Percentiles rank a stretch among this genome's conserved stretches.
phyloP scores from a whole-genome alignment of 2,329 filamentous ascomycete species.

The Ascochyta fabae region DNA sequence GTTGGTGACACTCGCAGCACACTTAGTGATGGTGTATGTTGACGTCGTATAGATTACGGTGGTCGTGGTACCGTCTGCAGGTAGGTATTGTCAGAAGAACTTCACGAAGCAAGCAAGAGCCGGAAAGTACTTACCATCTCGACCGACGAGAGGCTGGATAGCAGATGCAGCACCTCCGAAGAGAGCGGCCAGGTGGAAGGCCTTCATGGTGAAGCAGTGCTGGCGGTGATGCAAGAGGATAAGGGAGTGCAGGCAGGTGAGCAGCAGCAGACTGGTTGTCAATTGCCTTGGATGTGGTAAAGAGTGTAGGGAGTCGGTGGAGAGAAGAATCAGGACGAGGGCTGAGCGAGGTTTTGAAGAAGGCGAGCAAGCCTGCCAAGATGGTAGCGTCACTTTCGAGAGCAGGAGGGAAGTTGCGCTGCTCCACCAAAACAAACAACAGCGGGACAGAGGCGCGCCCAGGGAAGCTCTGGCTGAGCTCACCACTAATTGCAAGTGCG shows the following conservation, averaged over 20 bases:
- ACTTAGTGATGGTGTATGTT: slow-evolving; percentile 49
- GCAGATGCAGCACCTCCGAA: slow-evolving; percentile 32
- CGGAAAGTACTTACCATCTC: slow-evolving; percentile 27
- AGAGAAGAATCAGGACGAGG: slow-evolving; percentile 17
- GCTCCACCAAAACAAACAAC: slow-evolving; percentile 27
- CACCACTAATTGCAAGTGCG: neutral
- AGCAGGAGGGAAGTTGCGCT: slow-evolving; percentile 24
- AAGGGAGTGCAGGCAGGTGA: slow-evolving; percentile 28
- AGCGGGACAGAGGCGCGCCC: neutral
- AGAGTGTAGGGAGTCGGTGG: slow-evolving; percentile 35
- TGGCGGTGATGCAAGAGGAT: slow-evolving; percentile 21
- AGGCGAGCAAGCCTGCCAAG: slow-evolving; percentile 28
- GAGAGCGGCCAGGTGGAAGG: slow-evolving; percentile 30
- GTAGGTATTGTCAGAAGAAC: slow-evolving; percentile 10
- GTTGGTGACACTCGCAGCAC: slow-evolving; percentile 41
- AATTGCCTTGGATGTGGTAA: slow-evolving; percentile 24
- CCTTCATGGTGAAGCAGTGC: slow-evolving; percentile 36
- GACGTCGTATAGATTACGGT: slow-evolving; percentile 50
- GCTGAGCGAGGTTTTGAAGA: slow-evolving; percentile 17
- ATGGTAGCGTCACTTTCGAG: slow-evolving; percentile 11
- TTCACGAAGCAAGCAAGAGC: neutral
- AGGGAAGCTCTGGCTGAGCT: neutral
- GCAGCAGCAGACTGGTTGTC: slow-evolving; percentile 25
- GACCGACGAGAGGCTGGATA: slow-evolving; percentile 27
- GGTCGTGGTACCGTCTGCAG: slow-evolving; percentile 33